Evolutionary conservation across 1,284 basidiomycete species (phyloP).

Genomic region (Inonotus obliquus): DNA sequence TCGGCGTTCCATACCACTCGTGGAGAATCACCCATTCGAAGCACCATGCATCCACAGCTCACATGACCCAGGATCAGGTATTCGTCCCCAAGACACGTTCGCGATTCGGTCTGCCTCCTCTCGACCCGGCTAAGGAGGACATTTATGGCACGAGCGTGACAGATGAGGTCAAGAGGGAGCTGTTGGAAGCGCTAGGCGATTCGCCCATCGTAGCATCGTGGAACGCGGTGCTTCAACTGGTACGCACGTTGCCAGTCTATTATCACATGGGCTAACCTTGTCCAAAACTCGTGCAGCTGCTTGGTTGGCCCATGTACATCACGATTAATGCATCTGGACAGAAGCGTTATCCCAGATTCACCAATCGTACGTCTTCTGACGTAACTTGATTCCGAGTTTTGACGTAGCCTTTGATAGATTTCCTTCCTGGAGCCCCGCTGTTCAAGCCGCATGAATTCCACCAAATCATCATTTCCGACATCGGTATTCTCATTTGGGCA

Average conservation of each 20-base stretch:
- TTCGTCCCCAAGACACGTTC: constrained; percentile 91
- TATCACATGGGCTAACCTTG: not conserved
- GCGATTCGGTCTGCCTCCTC: constrained; percentile 57
- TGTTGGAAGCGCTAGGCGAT: constrained; percentile 88
- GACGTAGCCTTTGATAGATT: constrained; percentile 44
- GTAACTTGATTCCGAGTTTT: not conserved
- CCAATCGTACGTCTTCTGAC: constrained; percentile 68
- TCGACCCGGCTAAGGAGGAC: constrained; percentile 69
- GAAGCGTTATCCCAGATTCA: constrained; percentile 73
- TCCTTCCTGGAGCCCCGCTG: constrained; percentile 77
- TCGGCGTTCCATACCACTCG: constrained; percentile 96
- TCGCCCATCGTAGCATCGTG: constrained; percentile 81
- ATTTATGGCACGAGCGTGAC: constrained; percentile 64
- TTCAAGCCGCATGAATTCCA: constrained; percentile 80
- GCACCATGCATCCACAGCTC: constrained; percentile 94
- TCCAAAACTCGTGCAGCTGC: constrained; percentile 49
- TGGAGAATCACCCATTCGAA: constrained; percentile 97
- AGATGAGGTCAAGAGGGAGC: constrained; percentile 70
- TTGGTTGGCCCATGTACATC: constrained; percentile 89
- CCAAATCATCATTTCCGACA: constrained; percentile 82
- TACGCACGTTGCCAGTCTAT: constrained; percentile 27
- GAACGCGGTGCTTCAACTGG: constrained; percentile 66
- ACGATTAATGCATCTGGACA: constrained; percentile 88
- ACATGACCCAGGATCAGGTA: constrained; percentile 96
- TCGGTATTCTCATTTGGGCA: constrained; percentile 78